phyloP scores from a whole-genome alignment of 257 asterid genomes.

The Echium plantagineum region DNA sequence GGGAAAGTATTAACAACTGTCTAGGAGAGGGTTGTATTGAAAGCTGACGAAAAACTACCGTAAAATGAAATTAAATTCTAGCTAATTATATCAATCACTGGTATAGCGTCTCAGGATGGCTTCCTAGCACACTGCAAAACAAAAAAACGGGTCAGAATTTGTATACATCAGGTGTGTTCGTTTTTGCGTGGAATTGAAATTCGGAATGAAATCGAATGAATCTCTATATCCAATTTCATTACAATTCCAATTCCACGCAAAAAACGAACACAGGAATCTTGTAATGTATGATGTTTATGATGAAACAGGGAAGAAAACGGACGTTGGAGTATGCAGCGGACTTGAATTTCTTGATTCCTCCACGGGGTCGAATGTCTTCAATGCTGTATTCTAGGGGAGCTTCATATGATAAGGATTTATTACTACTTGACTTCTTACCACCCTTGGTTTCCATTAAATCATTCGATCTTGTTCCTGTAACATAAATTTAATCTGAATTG shows the following conservation, averaged over 20 bases:
- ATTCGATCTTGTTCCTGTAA: slow-evolving; percentile 12
- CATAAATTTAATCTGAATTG: neutral
- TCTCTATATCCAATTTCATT: no score
- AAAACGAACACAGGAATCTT: no score
- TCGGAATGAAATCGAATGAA: no score
- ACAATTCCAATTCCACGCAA: no score
- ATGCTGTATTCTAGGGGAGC: slow-evolving; percentile 88
- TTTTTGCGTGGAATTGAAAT: no score
- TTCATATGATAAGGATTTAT: slow-evolving; percentile 52
- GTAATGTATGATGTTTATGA: neutral
- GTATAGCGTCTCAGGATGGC: slow-evolving; percentile 54
- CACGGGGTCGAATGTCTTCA: slow-evolving; percentile 90
- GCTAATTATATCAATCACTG: neutral
- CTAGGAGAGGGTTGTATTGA: slow-evolving; percentile 15
- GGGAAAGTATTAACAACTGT: slow-evolving; percentile 4
- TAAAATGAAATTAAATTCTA: slow-evolving; percentile 18
- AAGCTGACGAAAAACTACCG: slow-evolving; percentile 10
- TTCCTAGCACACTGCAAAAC: slow-evolving; percentile 65
- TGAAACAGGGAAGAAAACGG: slow-evolving; percentile 14
- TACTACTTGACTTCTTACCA: slow-evolving; percentile 74
- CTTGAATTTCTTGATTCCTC: slow-evolving; percentile 89
- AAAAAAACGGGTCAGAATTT: neutral
- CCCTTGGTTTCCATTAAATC: slow-evolving; percentile 34
- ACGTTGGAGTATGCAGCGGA: slow-evolving; percentile 98
- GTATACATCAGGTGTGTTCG: no score